Base-by-base conservation (phyloP, 2,329 filamentous ascomycete species). In the Sodiomyces alkalinus region DNA sequence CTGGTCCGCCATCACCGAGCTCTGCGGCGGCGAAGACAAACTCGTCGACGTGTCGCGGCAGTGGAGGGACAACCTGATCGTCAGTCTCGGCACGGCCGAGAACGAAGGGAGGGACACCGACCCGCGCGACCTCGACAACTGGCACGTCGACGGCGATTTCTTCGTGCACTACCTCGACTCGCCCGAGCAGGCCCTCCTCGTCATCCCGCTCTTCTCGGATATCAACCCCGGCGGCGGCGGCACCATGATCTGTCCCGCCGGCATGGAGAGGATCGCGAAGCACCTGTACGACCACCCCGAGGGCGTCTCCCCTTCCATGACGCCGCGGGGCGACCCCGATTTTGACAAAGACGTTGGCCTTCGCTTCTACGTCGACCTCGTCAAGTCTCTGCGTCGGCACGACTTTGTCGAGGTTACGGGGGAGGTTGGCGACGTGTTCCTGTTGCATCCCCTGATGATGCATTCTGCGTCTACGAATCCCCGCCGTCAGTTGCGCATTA, bases 101-200 rank as follows among this genome's bases (percentile, higher is more conserved):
- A 53, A 53, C 26, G 62, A 67, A 33, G 60, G 63, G 4, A 56
- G 55, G 27, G 55, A 59, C 7, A 47, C 61, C 3, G 48, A 57
- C 20, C 70, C 70, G 0, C 55, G 61, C 28, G 58, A 68, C 1
- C 51, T 77, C 14, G 42, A 55, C 6, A 56, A 56, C 14, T 80
- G 75, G 74, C 75, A 80, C 47, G 70, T 77, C n/a, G 74, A 80
- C 47, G 74, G 75, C 7, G 74, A 80, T 39, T 80, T 78, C 47
- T 80, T 80, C 45, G 60, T 75, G 4, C 74, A 80, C 52, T 80
- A 73, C 39, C 62, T 81, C 19, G 75, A 80, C 44, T 74, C 67
- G 13, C 68, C 68, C 1, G 76, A 80, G 51, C 76, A 81, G 46
- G 76, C 60, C 0, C 50, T 80, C 10, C 56, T 80, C 1, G 71